Evolutionary conservation across 805 yeast genomes (phyloP), one percentile per base, ranked within the genome.

Genomic region (Torulaspora gathmanii): DNA sequence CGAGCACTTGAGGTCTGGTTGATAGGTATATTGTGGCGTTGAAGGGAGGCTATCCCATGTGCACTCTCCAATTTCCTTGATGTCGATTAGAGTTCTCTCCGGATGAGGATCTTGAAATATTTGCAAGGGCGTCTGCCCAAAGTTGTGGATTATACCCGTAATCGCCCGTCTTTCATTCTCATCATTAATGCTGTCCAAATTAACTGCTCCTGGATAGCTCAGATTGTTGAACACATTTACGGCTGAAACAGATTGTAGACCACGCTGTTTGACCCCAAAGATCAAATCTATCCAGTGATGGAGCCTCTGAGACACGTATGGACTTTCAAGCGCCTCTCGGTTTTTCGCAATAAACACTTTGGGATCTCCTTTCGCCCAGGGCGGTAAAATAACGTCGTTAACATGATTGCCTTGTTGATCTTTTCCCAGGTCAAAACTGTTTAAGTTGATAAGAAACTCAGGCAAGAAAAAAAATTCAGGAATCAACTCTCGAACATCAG

Each of bases 391-490:
- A 4, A 88, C 96, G 61, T 86, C 75, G 49, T 74, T 69, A 1
- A 83, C 75, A 9, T 67, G 56, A 2, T 60, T 64, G 0, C 83
- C 82, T 57, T 71, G 77, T 60, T 89, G 96, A 11, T 79, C 64
- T 12, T 64, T 60, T 0, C 96, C 96, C 58, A 89, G 79, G 19
- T 83, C 78, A 56, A 80, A 83, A 11, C 75, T 65, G 51, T 85
- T 86, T 2, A 75, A 61, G 60, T 89, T 88, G 2, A 64, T 64
- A 37, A 88, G 64, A 56, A 88, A 86, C 45, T 88, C 95, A 0
- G 95, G 93, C 5, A 89, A 67, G 54, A 77, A 88, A 57, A 75
- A 88, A 60, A 88, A 88, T 58, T 88, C 96, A 0, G 96, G 96
- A 5, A 80, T 85, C 37, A 88, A 68, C 56, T 88, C 96, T 46